Percentiles rank a stretch among this genome's conserved stretches.
These are phyloP conservation scores for Spiraea crenata DNA, from an alignment of 331 rosid genomes.

Conservation along the genomic window DNA sequence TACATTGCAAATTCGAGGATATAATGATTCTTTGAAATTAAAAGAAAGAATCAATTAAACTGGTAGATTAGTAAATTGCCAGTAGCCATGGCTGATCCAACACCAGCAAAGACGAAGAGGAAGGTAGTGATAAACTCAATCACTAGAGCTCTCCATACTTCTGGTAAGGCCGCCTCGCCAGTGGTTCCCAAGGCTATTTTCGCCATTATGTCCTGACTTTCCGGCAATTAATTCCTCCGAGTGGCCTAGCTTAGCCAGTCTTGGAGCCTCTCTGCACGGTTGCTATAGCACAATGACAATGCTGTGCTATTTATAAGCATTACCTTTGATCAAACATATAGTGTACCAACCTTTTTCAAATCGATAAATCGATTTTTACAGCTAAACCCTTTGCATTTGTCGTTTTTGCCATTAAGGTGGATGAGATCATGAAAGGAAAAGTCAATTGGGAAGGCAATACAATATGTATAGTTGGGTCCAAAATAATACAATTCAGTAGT, in stretches of 20 bases:
- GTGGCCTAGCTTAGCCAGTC: neutral
- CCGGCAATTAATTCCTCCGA: neutral
- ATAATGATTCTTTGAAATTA: no score
- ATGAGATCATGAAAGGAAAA: neutral
- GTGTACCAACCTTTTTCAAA: no score
- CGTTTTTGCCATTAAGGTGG: constrained; percentile 5
- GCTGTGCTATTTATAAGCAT: neutral
- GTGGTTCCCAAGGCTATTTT: constrained; percentile 43
- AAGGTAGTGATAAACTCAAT: constrained; percentile 85
- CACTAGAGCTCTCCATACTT: constrained; percentile 69
- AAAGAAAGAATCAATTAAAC: no score
- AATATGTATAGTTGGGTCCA: neutral
- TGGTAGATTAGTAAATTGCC: constrained; percentile 30
- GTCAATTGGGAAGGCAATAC: neutral
- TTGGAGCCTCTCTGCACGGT: neutral
- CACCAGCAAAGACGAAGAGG: constrained; percentile 80
- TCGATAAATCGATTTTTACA: constrained; percentile 10
- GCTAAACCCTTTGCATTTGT: neutral
- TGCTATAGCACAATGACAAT: neutral
- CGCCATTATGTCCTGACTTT: constrained; percentile 23
- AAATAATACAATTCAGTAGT: neutral
- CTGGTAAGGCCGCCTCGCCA: constrained; percentile 60
- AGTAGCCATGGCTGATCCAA: constrained; percentile 76
- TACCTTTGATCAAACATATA: no score
- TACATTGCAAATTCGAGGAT: no score